These are phyloP conservation scores for Trichosporon inkin DNA, from an alignment of 1,284 basidiomycete species.

Conservation along the genomic window DNA sequence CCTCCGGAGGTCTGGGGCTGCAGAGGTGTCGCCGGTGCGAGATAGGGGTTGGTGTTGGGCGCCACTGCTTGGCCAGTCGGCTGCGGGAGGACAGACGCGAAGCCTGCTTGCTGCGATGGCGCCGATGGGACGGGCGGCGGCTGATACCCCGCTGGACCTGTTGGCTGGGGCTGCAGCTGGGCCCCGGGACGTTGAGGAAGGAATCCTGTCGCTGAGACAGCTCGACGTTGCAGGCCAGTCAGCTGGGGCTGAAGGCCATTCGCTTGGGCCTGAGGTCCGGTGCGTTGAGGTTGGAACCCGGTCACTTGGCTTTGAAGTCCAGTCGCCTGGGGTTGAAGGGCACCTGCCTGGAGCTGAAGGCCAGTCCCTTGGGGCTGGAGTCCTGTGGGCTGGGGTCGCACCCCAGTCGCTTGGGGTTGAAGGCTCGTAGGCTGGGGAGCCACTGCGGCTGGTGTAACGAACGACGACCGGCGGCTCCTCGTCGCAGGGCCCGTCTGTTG, in stretches of 20 bases:
- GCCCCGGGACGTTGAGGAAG: not conserved
- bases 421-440: not conserved
- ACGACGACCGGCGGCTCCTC: not conserved
- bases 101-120: not conserved
- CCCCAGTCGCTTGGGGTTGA: not conserved
- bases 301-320: not conserved
- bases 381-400: not conserved
- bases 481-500: not conserved
- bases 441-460: not conserved
- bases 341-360: not conserved
- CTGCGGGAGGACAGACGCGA: not conserved
- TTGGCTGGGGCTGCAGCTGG: not conserved
- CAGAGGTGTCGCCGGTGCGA: not conserved
- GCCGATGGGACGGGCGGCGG: not conserved
- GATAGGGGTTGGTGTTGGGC: not conserved
- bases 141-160: not conserved
- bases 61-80: not conserved
- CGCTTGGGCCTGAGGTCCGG: not conserved
- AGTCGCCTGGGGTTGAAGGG: not conserved
- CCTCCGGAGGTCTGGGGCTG: not conserved
- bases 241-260: not conserved
- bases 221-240: not conserved
- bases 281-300: not conserved
- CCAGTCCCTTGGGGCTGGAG: not conserved
- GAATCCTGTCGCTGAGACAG: not conserved